Percentiles rank a stretch among this genome's conserved stretches.
Evolutionary conservation across 2,329 filamentous ascomycete species (phyloP).

Genomic region (Aspergillus viridinutans): DNA sequence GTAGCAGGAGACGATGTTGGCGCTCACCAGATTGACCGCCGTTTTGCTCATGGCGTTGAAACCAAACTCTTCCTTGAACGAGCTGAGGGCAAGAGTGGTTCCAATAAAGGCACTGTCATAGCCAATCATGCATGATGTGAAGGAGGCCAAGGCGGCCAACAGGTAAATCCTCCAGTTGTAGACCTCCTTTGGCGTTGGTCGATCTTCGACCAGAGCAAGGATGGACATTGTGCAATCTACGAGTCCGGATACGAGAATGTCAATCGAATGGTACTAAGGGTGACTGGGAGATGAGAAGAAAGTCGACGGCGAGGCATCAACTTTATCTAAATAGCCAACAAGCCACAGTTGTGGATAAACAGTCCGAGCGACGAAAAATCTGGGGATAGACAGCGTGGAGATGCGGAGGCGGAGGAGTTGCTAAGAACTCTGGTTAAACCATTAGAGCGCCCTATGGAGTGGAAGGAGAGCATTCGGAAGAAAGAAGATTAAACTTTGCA

Average conservation of each 20-base stretch:
- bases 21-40: constrained; percentile 57
- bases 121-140: constrained; percentile 56
- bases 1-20: constrained; percentile 77
- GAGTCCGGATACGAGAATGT: too few species aligned
- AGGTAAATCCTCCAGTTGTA: constrained; percentile 60
- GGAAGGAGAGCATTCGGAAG: too few species aligned
- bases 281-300: neutral
- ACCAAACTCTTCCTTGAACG: constrained; percentile 65
- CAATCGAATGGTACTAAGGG: too few species aligned
- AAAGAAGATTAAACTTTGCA: neutral
- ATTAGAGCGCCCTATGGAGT: neutral
- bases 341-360: constrained; percentile 5
- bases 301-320: neutral
- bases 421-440: neutral
- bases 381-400: constrained; percentile 8
- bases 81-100: constrained; percentile 66
- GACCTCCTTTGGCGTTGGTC: constrained; percentile 54
- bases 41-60: constrained; percentile 49
- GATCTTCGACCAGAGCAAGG: constrained; percentile 39
- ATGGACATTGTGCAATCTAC: constrained; percentile 31
- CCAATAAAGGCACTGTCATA: constrained; percentile 75
- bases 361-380: constrained; percentile 7
- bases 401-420: neutral
- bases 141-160: constrained; percentile 52
- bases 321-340: constrained; percentile 17